Evolutionary conservation across 805 yeast species (phyloP).

Genomic region (Wickerhamiella shivajii): DNA sequence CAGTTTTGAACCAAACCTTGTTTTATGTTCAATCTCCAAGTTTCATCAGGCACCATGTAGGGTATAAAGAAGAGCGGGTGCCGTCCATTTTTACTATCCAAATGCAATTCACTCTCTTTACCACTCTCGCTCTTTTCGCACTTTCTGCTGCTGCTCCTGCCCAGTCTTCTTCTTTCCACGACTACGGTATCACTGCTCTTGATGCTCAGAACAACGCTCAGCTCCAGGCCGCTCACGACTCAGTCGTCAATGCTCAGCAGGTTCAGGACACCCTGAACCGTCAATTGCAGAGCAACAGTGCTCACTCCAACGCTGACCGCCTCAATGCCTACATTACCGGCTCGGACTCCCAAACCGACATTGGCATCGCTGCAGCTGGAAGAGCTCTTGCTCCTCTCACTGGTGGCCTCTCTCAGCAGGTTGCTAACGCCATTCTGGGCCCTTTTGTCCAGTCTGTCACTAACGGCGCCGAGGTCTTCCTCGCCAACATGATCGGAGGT

Average conservation of each 20-base stretch:
- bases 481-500: constrained; percentile 12
- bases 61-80: no score
- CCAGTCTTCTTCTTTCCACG: no score
- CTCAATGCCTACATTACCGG: constrained; percentile 15
- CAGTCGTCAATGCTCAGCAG: constrained; percentile 15
- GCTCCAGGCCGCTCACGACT: constrained; percentile 5
- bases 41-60: no score
- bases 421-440: constrained; percentile 10
- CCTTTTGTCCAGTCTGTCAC: constrained; percentile 19
- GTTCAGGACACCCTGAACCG: constrained; percentile 11
- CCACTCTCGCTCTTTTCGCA: constrained; percentile 13
- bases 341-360: constrained; percentile 18
- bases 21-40: no score
- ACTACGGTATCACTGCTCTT: background rate
- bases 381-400: constrained; percentile 5
- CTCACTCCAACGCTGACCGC: constrained; percentile 10
- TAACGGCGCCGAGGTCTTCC: constrained; percentile 17
- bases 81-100: background rate
- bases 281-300: constrained; percentile 10
- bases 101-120: constrained; percentile 14
- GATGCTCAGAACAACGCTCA: constrained; percentile 9
- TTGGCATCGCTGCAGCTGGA: constrained; percentile 8
- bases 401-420: constrained; percentile 2
- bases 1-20: no score
- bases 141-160: constrained; percentile 11